Conservation (phyloP, 164 flowering plant species). For the Akebia trifoliata region DNA sequence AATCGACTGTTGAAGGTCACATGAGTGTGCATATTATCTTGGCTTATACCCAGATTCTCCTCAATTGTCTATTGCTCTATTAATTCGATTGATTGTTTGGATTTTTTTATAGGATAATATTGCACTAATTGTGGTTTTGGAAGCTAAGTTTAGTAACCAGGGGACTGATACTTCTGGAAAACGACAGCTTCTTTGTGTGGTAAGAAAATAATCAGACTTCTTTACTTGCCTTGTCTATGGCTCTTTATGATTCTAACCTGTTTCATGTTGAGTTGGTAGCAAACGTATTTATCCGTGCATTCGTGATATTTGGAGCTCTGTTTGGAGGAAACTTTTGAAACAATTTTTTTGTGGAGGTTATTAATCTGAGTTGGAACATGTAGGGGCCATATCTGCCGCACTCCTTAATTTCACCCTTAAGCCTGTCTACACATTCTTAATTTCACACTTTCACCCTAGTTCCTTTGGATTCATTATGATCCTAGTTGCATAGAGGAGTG, state of each 20-base stretch:
- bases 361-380: too few species aligned
- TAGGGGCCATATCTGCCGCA: too few species aligned
- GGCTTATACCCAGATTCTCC: too few species aligned
- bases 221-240: not conserved
- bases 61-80: not conserved
- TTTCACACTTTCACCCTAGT: too few species aligned
- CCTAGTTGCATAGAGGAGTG: too few species aligned
- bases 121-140: slow-evolving; percentile 87
- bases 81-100: not conserved
- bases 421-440: too few species aligned
- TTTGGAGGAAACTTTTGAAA: too few species aligned
- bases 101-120: slow-evolving; percentile 70
- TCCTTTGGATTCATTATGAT: too few species aligned
- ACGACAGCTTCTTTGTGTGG: slow-evolving; percentile 97
- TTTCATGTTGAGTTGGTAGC: not conserved
- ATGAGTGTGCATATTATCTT: slow-evolving; percentile 12
- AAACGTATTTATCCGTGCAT: too few species aligned
- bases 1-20: slow-evolving; percentile 76
- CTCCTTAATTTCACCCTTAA: too few species aligned
- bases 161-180: slow-evolving; percentile 77
- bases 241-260: not conserved
- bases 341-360: too few species aligned
- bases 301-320: too few species aligned
- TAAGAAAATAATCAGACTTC: slow-evolving; percentile 23
- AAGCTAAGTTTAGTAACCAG: slow-evolving; percentile 84